Conservation (phyloP, 345 rosid genomes). For the sweet orange (Citrus sinensis) region DNA sequence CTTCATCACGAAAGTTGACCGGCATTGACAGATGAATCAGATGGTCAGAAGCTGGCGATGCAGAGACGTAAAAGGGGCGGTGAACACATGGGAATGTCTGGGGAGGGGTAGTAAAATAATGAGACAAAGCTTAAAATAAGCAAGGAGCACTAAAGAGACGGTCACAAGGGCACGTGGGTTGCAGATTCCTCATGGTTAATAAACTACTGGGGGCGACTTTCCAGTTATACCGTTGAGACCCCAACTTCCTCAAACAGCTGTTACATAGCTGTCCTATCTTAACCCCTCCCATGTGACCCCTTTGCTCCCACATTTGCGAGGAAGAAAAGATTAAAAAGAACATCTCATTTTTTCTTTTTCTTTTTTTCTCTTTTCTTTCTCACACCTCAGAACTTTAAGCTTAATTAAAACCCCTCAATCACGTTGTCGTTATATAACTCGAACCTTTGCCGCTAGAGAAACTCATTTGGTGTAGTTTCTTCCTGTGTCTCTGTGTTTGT, state of each 20-base stretch:
- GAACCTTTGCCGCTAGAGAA: background rate
- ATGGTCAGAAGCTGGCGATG: slow-evolving; percentile 3
- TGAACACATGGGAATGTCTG: slow-evolving; percentile 13
- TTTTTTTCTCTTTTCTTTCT: background rate
- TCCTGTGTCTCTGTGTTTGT: background rate
- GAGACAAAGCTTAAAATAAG: slow-evolving; percentile 15
- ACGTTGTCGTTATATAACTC: background rate
- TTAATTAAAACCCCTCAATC: background rate
- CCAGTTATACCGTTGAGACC: slow-evolving; percentile 78
- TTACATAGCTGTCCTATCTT: slow-evolving; percentile 65
- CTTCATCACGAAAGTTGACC: background rate
- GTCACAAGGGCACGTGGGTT: slow-evolving; percentile 61
- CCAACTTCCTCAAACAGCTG: slow-evolving; percentile 66
- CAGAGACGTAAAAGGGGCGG: background rate
- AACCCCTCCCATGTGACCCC: slow-evolving; percentile 50
- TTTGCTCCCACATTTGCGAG: slow-evolving; percentile 26
- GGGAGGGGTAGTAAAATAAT: background rate
- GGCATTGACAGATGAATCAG: background rate
- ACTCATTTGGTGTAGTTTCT: slow-evolving; percentile 10
- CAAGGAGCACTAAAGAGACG: slow-evolving; percentile 18
- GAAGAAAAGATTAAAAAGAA: background rate
- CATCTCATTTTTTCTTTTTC: no score
- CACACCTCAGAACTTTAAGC: no score
- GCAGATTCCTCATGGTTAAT: slow-evolving; percentile 35
- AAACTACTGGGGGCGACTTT: slow-evolving; percentile 57